Base-by-base conservation (phyloP, 116 monocot species). In the Thalassia testudinum region DNA sequence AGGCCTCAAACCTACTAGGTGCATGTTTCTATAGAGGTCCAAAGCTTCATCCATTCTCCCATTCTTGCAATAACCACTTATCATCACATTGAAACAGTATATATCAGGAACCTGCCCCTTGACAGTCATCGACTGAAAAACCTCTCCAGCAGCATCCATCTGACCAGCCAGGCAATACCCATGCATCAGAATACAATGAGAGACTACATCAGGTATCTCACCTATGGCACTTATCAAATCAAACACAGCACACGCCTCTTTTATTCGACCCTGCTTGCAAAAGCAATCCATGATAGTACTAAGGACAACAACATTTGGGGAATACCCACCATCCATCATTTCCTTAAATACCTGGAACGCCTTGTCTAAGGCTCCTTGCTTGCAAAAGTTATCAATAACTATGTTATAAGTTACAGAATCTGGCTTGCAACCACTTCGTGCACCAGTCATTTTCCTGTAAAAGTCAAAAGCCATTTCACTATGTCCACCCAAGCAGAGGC, bases 301-400 rank as follows among this genome's bases (percentile, higher is more conserved):
- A 40, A 64, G 62, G 1, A 67, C 54, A 6, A 60, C 44, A 0
- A 50, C 47, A 57, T 72, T 53, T 16, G 78, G 83, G 0, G 58
- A 52, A 38, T 66, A 24, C 3, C 83, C 83, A 16, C 49, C 19
- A 17, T 60, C 42, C 0, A 66, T 37, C 78, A 84, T 78, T 51
- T 65, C 56, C 37, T 54, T 58, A 10, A 78, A 64, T 3, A 74
- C 1, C 7, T 59, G 42, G 7, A 49, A 6, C 30, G 64, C 63
- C 0, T 68, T 42, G 13, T 68, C 52, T 10, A 68, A n/a, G 19
- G 45, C 29, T 26, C 78, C 72, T 24, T 63, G 37, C 50, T 64
- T 75, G 43, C 72, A 78, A 7, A 72, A 49, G 25, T 42, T 56
- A 45, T 72, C 42, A 21, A 70, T 66, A 37, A 67, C 26, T 14